These are phyloP conservation scores for Conticribra weissflogii DNA, from an alignment of 108 stramenopile genomes.

Conservation along the genomic window DNA sequence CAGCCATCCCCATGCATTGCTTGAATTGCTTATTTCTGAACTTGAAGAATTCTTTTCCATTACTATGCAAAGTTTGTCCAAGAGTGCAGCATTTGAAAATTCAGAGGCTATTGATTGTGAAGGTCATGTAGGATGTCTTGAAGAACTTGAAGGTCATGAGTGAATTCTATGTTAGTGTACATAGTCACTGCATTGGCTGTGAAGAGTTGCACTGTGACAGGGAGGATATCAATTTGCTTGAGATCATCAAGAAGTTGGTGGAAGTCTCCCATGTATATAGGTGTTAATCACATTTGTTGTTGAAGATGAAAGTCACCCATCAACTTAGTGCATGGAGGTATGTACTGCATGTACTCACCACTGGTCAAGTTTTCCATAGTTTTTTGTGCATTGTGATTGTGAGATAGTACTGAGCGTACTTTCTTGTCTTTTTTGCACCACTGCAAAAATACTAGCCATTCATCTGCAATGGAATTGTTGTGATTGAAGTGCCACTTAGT, in stretches of 20 bases:
- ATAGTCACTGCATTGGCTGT: slow-evolving; percentile 44
- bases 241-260: not conserved
- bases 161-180: slow-evolving; percentile 38
- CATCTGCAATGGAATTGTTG: too few species aligned
- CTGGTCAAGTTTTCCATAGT: not conserved
- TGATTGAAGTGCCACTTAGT: too few species aligned
- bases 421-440: not conserved
- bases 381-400: not conserved
- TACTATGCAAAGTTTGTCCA: too few species aligned
- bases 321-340: not conserved
- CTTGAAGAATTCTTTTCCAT: slow-evolving; percentile 31
- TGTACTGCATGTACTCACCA: not conserved
- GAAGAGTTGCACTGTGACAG: slow-evolving; percentile 24
- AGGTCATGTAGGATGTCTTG: slow-evolving; percentile 3
- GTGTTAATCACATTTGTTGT: not conserved
- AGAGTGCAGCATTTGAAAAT: too few species aligned
- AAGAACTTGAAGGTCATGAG: slow-evolving; percentile 29
- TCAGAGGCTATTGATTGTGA: slow-evolving; percentile 1
- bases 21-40: slow-evolving; percentile 12
- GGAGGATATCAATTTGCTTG: slow-evolving; percentile 1
- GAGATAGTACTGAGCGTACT: not conserved
- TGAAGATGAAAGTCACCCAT: not conserved
- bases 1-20: slow-evolving; percentile 22
- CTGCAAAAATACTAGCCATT: not conserved
- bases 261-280: slow-evolving; percentile 5